phyloP scores from a whole-genome alignment of 2,329 filamentous ascomycete species.

The Penicillium griseofulvum region DNA sequence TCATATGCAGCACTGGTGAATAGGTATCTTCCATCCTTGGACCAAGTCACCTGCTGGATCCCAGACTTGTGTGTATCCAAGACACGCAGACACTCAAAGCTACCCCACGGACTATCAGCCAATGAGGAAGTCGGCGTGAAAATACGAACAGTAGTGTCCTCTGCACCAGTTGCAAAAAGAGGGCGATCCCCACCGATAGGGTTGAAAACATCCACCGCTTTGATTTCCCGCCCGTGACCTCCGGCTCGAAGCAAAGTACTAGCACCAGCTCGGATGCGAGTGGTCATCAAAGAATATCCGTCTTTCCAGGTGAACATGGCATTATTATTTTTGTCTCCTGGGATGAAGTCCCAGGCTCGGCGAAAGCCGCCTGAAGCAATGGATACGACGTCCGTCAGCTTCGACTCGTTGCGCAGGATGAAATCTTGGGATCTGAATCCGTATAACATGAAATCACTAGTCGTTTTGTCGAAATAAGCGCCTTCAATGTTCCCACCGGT shows the following conservation, averaged over 20 bases:
- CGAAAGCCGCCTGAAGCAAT: slow-evolving; percentile 85
- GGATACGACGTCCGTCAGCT: slow-evolving; percentile 65
- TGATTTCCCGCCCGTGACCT: slow-evolving; percentile 84
- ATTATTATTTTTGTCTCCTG: slow-evolving; percentile 28
- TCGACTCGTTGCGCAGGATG: slow-evolving; percentile 74
- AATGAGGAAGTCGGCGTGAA: slow-evolving; percentile 39
- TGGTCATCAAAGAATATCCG: slow-evolving; percentile 55
- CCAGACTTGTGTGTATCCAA: slow-evolving; percentile 78
- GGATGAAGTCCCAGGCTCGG: slow-evolving; percentile 65
- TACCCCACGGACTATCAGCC: slow-evolving; percentile 19
- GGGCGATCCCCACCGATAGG: slow-evolving; percentile 10
- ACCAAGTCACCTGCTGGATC: slow-evolving; percentile 78
- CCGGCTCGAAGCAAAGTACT: slow-evolving; percentile 61
- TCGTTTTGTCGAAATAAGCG: slow-evolving; percentile 55
- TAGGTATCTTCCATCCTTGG: slow-evolving; percentile 62
- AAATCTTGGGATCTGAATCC: slow-evolving; percentile 55
- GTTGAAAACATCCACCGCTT: slow-evolving; percentile 54
- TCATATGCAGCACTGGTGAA: slow-evolving; percentile 86
- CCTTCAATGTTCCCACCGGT: slow-evolving; percentile 76
- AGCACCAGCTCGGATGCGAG: slow-evolving; percentile 40
- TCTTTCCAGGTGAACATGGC: slow-evolving; percentile 73
- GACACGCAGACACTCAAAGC: slow-evolving; percentile 57
- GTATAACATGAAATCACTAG: slow-evolving; percentile 22
- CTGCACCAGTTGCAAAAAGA: slow-evolving; percentile 65
- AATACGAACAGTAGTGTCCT: slow-evolving; percentile 73